Evolutionary conservation across 208 protist genomes (phyloP), one percentile per base, ranked within the genome.

Genomic region (Acanthamoeba triangularis): DNA sequence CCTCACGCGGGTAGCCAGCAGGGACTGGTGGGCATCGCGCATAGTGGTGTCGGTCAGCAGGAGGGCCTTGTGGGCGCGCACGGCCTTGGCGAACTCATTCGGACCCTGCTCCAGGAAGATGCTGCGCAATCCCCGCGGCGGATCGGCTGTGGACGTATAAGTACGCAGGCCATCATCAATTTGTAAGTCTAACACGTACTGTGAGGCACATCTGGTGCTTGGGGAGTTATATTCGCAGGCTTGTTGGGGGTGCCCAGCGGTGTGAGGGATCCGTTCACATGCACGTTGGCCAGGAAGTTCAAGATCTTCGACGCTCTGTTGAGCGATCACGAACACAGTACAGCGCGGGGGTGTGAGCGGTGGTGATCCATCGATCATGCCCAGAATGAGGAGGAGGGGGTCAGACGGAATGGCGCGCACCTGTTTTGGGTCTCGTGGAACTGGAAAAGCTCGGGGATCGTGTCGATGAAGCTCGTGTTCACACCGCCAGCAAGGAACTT

Each of bases 11-110:
- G 98, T 99, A 30, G 98, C 98, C 20, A 99, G 96, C 30, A 99
- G 96, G 23, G 97, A 98, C 96, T 99, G 98, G 95, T 99, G 98
- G 41, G 98, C 98, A 96, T 98, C 98, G 90, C 98, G 96, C 97
- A 97, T 97, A 35, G 98, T 99, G 10, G 98, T 99, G 96, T 99
- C 98, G 65, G 97, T 99, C 59, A 99, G 72, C 41, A 99, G 97
- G 30, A 98, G 41, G 33, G 95, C 84, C 52, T 91, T 95, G 95
- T 97, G 93, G 56, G 94, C 61, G 30, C 96, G 95, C 65, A 97
- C 90, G 28, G 96, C 97, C 87, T 97, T 96, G 41, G 96, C 97
- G 92, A 98, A 97, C 23, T 47, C 97, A n/a, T 94, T 74, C 25
- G 97, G 96, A 41, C 97, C 97, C 47, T 96, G 76, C 44, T 82